Conservation (phyloP, 2,329 filamentous ascomycete genomes). For the Ascochyta rabiei region DNA sequence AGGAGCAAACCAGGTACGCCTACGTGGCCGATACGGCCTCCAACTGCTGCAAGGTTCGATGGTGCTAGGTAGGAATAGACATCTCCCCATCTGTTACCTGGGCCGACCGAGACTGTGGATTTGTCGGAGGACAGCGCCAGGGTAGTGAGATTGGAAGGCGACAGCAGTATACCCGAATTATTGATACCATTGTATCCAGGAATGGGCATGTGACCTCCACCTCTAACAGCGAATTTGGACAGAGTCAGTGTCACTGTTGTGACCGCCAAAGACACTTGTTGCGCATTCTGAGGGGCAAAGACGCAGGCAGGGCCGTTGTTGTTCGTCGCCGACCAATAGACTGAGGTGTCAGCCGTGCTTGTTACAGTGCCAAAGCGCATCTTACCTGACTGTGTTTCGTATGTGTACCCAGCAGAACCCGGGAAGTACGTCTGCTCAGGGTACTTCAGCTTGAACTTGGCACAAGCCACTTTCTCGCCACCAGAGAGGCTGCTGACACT, state of each 20-base stretch:
- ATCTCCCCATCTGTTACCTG: conserved; percentile 40
- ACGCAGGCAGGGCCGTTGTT: conserved; percentile 27
- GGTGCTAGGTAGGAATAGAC: conserved; percentile 35
- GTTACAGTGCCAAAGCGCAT: not conserved
- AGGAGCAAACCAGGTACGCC: conserved; percentile 39
- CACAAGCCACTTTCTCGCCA: conserved; percentile 5
- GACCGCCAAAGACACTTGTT: conserved; percentile 27
- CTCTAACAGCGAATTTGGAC: conserved; percentile 28
- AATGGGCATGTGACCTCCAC: conserved; percentile 35
- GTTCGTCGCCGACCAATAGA: conserved; percentile 18
- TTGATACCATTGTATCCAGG: conserved; percentile 23
- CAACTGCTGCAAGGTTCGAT: conserved; percentile 30
- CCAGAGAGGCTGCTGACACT: not conserved
- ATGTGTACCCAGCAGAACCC: conserved; percentile 3
- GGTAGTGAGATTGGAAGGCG: conserved; percentile 25
- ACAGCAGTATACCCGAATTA: conserved; percentile 23
- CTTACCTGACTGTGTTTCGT: conserved; percentile 14
- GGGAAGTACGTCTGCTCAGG: conserved; percentile 13
- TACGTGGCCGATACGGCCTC: conserved; percentile 38
- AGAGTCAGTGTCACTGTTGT: conserved; percentile 17
- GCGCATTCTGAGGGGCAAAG: conserved; percentile 23
- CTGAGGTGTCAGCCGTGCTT: not conserved
- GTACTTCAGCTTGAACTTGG: conserved; percentile 4
- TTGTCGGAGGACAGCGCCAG: conserved; percentile 32
- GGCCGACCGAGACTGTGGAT: conserved; percentile 30